Evolutionary conservation across 768 basidiomycete genomes (phyloP), one percentile per base, ranked within the genome.

Genomic region (Amanita molliuscula): DNA sequence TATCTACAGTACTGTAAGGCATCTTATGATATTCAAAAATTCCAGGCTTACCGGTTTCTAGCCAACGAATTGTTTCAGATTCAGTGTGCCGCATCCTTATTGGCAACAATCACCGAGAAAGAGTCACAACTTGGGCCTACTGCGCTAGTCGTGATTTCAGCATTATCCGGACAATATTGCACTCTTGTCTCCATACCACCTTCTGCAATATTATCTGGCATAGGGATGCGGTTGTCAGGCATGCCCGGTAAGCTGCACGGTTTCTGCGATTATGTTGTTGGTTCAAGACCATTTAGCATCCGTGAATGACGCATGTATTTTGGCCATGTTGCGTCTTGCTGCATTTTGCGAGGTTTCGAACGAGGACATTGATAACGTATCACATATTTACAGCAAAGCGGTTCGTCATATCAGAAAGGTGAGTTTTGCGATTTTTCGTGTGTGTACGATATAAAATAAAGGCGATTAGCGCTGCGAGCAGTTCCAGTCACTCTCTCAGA

Each of bases 231-330:
- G 41, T 54, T 85, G 7, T n/a, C 49, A 33, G 29, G 15, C 9
- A 33, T 40, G 44, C 58, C 61, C 36, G 37, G 53, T 55, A 20
- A 29, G 31, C 25, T 6, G 16, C 15, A 15, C 23, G 7, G 44
- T 6, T 18, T 48, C 31, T 45, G 41, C 37, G 50, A 47, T 23
- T 37, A 5, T 34, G 8, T 25, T 31, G 10, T 21, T 44, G 38
- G 55, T 50, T 53, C 38, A 45, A 55, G 49, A 42, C 31, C 31
- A 40, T n/a, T 38, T 53, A 90, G 88, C 75, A 29, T 68, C 81
- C 25, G 76, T 90, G 6, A 84, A 86, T 59, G 88, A 92, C 51
- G 79, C 79, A 3, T 79, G 78, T 53, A 64, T 92, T 26, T 60
- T 90, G 28, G 73, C 81, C 3, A 84, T 91, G 81, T 63, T 89